Evolutionary conservation across 1,284 basidiomycete species (phyloP), one percentile per base, ranked within the genome.

Genomic region (Apiotrichum domesticum): DNA sequence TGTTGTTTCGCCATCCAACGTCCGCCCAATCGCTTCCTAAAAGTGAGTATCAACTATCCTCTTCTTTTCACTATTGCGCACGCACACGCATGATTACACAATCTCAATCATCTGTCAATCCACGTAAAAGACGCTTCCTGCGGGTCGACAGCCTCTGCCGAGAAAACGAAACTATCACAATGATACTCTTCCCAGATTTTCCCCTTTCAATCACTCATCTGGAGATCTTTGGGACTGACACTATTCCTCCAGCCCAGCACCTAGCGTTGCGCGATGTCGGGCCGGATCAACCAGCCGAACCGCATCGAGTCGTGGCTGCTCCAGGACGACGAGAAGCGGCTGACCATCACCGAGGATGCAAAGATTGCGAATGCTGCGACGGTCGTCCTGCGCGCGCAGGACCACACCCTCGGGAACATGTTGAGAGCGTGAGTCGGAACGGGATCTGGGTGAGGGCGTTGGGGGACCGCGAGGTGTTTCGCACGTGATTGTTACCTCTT

Each of bases 291-390:
- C 79, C 91, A 91, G 50, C 93, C 93, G 8, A 87, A 87, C 74
- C 86, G 95, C 66, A 89, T 88, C 74, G 94, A 96, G 77, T 82
- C 73, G 47, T 77, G 77, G 77, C 63, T 94, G 65, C 92, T 87
- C 72, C 89, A 95, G 55, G 84, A 97, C 66, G 91, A 87, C 70
- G 94, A 98, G 80, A 88, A 88, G 79, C 81, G 84, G 90, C 85
- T 98, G 58, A 89, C 93, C 70, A 82, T 98, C 54, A 85, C 84
- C 10, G 94, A 98, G 77, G 95, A 98, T 77, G 94, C 92, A 48
- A 96, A 95, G 78, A 90, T 98, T 58, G 92, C 94, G 1, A 97
- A 98, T 70, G 93, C 95, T 0, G 93, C 93, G 13, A 96, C 93
- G 0, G 84, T 98, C 64, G 88, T 90, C 66, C 82, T 98, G 66